Conservation (phyloP, 495 filamentous ascomycete genomes). For the Tuber melanosporum region DNA sequence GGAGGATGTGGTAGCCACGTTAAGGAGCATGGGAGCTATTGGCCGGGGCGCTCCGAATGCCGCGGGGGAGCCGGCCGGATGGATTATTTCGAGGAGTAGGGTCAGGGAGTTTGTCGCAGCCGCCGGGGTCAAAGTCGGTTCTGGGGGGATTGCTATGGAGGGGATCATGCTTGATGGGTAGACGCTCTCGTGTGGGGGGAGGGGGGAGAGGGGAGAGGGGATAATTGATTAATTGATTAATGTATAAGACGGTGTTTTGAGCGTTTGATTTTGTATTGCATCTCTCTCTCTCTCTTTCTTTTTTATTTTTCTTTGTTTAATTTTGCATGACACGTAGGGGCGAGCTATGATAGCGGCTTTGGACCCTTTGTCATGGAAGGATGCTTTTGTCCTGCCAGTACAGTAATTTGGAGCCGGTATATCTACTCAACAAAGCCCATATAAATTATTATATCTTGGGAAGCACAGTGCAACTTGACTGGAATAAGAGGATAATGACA, state of each 20-base stretch:
- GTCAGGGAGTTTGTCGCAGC: not conserved
- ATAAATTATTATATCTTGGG: not conserved
- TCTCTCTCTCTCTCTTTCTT: not conserved
- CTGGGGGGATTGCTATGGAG: not conserved
- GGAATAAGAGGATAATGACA: not conserved
- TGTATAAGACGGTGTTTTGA: not conserved
- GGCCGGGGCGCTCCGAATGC: constrained; percentile 3
- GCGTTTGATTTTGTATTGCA: not conserved
- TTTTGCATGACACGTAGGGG: not conserved
- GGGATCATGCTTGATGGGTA: not conserved
- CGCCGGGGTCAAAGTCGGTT: not conserved
- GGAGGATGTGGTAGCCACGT: constrained; percentile 32
- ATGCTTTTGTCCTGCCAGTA: too few species aligned
- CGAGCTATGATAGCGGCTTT: too few species aligned
- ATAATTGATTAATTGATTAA: not conserved
- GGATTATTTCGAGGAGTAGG: not conserved
- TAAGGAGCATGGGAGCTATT: constrained; percentile 33
- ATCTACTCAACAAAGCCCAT: too few species aligned
- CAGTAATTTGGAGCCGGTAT: too few species aligned
- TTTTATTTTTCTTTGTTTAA: not conserved
- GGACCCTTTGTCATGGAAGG: too few species aligned
- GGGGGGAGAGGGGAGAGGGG: not conserved
- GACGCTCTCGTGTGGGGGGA: not conserved
- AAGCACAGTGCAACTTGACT: not conserved
- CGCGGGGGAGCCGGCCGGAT: not conserved